Conservation (phyloP, 305 asterid genomes). For the Ruellia speciosa region DNA sequence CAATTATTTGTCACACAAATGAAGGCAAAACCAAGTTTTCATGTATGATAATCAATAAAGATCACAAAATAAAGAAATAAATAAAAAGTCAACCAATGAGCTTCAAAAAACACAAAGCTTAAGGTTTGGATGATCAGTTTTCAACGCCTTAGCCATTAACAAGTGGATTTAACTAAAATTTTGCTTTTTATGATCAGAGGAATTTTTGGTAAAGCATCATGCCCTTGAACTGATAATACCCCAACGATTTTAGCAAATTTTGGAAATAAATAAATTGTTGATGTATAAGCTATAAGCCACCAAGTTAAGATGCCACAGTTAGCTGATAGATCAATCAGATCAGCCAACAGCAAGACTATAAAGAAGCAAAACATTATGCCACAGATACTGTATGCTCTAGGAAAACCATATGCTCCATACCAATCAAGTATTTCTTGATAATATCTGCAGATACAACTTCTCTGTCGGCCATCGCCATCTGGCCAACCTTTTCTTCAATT, state of each 20-base stretch:
- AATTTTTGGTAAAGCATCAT: no score
- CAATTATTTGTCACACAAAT: no score
- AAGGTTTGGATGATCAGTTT: background rate
- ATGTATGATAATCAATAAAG: background rate
- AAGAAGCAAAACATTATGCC: background rate
- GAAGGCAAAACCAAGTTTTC: background rate
- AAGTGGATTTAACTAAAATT: no score
- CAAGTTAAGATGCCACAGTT: no score
- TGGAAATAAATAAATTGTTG: no score
- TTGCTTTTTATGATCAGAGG: no score
- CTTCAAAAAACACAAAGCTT: background rate
- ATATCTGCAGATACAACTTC: constrained; percentile 24
- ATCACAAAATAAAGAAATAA: no score
- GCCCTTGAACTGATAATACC: no score
- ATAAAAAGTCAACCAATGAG: background rate
- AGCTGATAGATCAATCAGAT: background rate
- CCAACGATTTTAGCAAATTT: no score
- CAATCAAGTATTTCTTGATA: constrained; percentile 25
- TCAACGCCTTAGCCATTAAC: background rate
- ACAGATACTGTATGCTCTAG: no score
- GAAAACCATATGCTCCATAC: constrained; percentile 11
- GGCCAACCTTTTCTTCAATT: constrained; percentile 33
- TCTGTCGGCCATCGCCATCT: constrained; percentile 32
- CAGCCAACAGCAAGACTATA: background rate
- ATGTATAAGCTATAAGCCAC: no score